Evolutionary conservation across 2,329 filamentous ascomycete genomes (phyloP).

Genomic region (Chaetomium globosum): DNA sequence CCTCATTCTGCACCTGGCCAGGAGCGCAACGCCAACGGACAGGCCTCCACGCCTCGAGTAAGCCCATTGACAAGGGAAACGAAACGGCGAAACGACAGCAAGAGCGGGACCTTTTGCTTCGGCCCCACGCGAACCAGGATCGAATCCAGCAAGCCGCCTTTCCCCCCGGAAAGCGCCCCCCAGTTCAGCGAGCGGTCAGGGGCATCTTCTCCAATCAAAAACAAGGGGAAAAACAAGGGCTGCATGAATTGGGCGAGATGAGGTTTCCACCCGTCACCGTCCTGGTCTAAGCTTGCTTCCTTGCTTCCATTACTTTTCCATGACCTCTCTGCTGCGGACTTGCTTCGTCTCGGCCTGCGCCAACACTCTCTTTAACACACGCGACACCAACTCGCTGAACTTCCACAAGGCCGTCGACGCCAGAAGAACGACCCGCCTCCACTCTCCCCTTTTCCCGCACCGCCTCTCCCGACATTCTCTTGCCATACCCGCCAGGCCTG

Average conservation of each 20-base stretch:
- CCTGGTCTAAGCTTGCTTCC: constrained; percentile 29
- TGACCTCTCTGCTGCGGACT: constrained; percentile 53
- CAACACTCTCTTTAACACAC: constrained; percentile 46
- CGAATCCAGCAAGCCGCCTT: constrained; percentile 18
- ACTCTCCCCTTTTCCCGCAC: constrained; percentile 36
- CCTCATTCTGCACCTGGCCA: neutral
- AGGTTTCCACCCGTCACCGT: constrained; percentile 38
- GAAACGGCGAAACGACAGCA: constrained; percentile 11
- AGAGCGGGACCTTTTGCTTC: constrained; percentile 6
- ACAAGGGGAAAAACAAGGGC: constrained; percentile 30
- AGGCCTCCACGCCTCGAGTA: neutral
- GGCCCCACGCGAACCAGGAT: constrained; percentile 21
- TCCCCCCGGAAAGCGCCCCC: constrained; percentile 15
- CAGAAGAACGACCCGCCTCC: constrained; percentile 46
- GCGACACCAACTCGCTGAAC: constrained; percentile 50
- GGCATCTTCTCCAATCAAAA: constrained; percentile 36
- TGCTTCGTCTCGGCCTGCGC: constrained; percentile 53
- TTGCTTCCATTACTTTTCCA: constrained; percentile 42
- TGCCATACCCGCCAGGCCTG: constrained; percentile 26
- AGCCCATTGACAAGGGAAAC: neutral
- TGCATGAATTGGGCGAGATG: constrained; percentile 40
- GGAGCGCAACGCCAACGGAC: neutral
- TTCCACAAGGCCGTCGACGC: constrained; percentile 49
- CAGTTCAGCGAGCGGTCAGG: constrained; percentile 27
- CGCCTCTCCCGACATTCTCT: constrained; percentile 37